Conservation (phyloP, 345 rosid genomes). For the Populus alba region DNA sequence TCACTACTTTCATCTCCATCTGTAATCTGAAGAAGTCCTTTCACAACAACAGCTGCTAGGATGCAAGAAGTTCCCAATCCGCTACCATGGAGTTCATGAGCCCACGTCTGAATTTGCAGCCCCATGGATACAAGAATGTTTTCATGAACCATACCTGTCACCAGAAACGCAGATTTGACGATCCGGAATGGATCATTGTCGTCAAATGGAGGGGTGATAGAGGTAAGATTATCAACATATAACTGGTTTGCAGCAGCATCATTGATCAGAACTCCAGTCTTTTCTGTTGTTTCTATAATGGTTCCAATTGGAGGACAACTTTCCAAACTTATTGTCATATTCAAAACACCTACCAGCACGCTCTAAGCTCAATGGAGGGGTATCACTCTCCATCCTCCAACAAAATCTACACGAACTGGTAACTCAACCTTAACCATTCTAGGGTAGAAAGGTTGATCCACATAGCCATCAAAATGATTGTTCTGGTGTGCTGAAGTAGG, state of each 20-base stretch:
- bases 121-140: constrained; percentile 46
- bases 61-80: constrained; percentile 98
- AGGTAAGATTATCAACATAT: constrained; percentile 45
- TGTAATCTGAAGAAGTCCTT: constrained; percentile 72
- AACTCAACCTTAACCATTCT: constrained; percentile 67
- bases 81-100: constrained; percentile 91
- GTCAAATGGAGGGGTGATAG: constrained; percentile 65
- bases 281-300: constrained; percentile 59
- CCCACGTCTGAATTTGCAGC: constrained; percentile 78
- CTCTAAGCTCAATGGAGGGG: constrained; percentile 98
- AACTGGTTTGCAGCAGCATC: constrained; percentile 72
- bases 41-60: constrained; percentile 93
- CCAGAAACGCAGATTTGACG: constrained; percentile 83
- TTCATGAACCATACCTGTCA: constrained; percentile 60
- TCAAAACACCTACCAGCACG: constrained; percentile 88
- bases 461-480: constrained; percentile 25
- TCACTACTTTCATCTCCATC: constrained; percentile 75
- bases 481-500: constrained; percentile 27
- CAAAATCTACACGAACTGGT: constrained; percentile 94
- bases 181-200: constrained; percentile 69
- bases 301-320: constrained; percentile 90
- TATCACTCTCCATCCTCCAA: constrained; percentile 99
- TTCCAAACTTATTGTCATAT: constrained; percentile 83
- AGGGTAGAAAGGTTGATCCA: constrained; percentile 32
- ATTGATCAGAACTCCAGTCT: constrained; percentile 51